Percentiles rank a stretch among this genome's conserved stretches.
Evolutionary conservation across 2,329 filamentous ascomycete species (phyloP).

Genomic region (Lachnellula arida): DNA sequence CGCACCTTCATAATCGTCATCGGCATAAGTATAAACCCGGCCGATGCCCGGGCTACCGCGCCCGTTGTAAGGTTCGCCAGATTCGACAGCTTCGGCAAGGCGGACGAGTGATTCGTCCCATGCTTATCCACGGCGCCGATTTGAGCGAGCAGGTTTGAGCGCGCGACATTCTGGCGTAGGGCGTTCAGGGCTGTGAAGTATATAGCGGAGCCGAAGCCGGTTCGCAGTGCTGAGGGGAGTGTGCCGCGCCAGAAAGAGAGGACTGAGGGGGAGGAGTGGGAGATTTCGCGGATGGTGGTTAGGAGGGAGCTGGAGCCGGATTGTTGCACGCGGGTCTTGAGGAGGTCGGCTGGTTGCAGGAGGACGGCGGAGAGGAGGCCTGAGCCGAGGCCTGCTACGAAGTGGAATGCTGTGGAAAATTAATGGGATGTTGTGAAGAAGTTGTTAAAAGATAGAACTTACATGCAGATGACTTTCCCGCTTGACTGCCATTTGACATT

Average conservation of each 20-base stretch:
- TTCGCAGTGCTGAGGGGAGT: slow-evolving; percentile 85
- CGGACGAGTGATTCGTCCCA: slow-evolving; percentile 51
- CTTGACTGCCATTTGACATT: slow-evolving; percentile 48
- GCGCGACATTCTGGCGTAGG: slow-evolving; percentile 64
- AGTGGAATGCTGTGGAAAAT: slow-evolving; percentile 64
- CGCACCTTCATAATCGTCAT: slow-evolving; percentile 95
- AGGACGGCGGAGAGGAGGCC: slow-evolving; percentile 85
- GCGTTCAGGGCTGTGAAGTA: slow-evolving; percentile 90
- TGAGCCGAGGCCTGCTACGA: slow-evolving; percentile 80
- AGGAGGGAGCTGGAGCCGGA: slow-evolving; percentile 66
- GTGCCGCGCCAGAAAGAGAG: slow-evolving; percentile 87
- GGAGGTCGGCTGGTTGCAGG: slow-evolving; percentile 88
- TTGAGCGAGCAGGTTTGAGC: slow-evolving; percentile 36
- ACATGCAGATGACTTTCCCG: slow-evolving; percentile 47
- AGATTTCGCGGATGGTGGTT: slow-evolving; percentile 64
- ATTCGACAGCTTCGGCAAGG: slow-evolving; percentile 76
- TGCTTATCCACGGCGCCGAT: slow-evolving; percentile 26
- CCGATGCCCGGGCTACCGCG: slow-evolving; percentile 75
- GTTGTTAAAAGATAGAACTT: slow-evolving; percentile 18
- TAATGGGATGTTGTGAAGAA: background rate
- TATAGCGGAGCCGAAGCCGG: slow-evolving; percentile 85
- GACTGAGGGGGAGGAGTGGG: slow-evolving; percentile 57
- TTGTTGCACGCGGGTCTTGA: slow-evolving; percentile 95
- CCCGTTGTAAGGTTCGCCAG: slow-evolving; percentile 82
- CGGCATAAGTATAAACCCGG: slow-evolving; percentile 90